Evolutionary conservation across 140 eudicot genomes (phyloP).

Genomic region (Stevia rebaudiana): DNA sequence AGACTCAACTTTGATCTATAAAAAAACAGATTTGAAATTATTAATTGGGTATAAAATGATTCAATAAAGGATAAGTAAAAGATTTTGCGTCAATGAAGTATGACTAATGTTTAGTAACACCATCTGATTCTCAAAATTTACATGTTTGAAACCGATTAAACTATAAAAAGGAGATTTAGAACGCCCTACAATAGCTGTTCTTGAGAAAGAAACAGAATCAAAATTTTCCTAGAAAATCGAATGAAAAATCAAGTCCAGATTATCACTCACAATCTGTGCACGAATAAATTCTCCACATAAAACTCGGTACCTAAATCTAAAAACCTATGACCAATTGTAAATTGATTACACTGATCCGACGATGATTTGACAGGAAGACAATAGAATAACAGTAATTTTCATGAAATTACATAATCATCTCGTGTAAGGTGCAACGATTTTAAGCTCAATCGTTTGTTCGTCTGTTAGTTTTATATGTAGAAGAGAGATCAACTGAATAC

Average conservation of each 20-base stretch:
- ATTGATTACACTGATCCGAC: neutral
- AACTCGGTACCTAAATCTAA: neutral
- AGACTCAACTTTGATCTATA: slow-evolving; percentile 76
- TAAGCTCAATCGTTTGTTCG: neutral
- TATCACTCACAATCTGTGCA: neutral
- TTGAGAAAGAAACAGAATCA: neutral
- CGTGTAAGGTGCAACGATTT: neutral
- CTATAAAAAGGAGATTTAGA: no score
- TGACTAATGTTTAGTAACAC: neutral
- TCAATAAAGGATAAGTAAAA: neutral
- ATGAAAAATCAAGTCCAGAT: neutral
- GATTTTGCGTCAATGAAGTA: neutral
- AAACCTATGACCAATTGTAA: neutral
- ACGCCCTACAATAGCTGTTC: neutral
- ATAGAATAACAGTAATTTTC: neutral
- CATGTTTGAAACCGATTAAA: neutral
- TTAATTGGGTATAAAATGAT: slow-evolving; percentile 29
- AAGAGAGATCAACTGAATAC: slow-evolving; percentile 27
- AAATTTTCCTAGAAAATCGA: neutral
- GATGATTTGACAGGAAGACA: neutral
- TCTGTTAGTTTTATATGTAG: neutral
- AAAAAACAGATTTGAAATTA: no score
- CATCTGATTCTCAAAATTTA: slow-evolving; percentile 3
- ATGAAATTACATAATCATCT: neutral
- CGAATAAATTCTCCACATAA: neutral